Evolutionary conservation across 768 basidiomycete species (phyloP).

Genomic region (Xerocomellus chrysenteron): DNA sequence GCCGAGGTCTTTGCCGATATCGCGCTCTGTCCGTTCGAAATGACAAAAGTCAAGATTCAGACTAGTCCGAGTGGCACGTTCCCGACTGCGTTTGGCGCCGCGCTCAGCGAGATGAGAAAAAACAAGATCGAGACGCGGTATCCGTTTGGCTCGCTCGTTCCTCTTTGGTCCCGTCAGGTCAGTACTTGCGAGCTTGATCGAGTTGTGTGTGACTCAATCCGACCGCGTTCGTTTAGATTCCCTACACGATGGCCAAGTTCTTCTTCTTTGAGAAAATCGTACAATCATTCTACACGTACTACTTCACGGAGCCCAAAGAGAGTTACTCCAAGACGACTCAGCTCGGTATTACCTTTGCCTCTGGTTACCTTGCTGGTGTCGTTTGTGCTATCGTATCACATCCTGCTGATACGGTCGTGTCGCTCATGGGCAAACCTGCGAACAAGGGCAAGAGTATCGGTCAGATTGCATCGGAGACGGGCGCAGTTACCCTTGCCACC

Average conservation of each 20-base stretch:
- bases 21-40: conserved; percentile 93
- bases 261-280: conserved; percentile 93
- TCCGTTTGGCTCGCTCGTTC: conserved; percentile 83
- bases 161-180: conserved; percentile 87
- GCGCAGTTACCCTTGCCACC: conserved; percentile 61
- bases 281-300: conserved; percentile 83
- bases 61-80: conserved; percentile 74
- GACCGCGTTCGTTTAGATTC: conserved; percentile 56
- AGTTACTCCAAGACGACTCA: conserved; percentile 79
- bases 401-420: conserved; percentile 92
- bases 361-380: conserved; percentile 94
- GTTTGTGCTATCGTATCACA: conserved; percentile 96
- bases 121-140: conserved; percentile 72
- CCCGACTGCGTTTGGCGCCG: conserved; percentile 72
- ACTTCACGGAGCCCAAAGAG: conserved; percentile 78
- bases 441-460: conserved; percentile 82
- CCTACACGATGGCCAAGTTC: conserved; percentile 99
- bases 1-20: conserved; percentile 96
- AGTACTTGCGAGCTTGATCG: conserved; percentile 1
- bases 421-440: conserved; percentile 85
- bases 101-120: conserved; percentile 66
- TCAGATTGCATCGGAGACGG: conserved; percentile 69
- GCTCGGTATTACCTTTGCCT: conserved; percentile 85
- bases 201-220: not conserved
- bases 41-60: conserved; percentile 92